Evolutionary conservation across 345 rosid genomes (phyloP).

Genomic region (Punica granatum): DNA sequence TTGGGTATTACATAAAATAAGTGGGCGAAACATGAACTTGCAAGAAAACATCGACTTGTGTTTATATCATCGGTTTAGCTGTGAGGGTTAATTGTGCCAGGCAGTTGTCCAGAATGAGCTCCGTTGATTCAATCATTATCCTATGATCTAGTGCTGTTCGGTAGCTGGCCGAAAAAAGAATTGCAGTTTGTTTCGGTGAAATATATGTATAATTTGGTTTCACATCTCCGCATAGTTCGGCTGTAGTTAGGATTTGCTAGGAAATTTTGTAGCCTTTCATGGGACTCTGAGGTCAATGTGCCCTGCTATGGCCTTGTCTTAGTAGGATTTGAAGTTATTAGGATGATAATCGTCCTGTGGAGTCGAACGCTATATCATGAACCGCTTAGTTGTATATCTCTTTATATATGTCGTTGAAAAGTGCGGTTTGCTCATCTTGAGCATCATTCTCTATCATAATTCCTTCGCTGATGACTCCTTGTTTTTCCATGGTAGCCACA

Average conservation of each 20-base stretch:
- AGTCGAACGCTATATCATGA: conserved; percentile 19
- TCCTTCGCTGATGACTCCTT: no score
- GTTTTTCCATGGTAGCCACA: no score
- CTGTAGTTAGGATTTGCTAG: conserved; percentile 37
- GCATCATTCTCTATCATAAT: neutral
- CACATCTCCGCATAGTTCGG: conserved; percentile 20
- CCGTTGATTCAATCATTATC: conserved; percentile 27
- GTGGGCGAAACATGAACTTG: no score
- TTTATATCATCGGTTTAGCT: no score
- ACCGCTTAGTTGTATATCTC: conserved; percentile 35
- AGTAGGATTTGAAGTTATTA: conserved; percentile 19
- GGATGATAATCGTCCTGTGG: conserved; percentile 22
- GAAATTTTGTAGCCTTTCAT: conserved; percentile 43
- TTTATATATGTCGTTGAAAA: conserved; percentile 28
- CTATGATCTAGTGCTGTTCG: conserved; percentile 5
- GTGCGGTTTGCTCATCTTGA: conserved; percentile 10
- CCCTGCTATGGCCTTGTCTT: conserved; percentile 20
- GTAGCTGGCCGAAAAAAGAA: conserved; percentile 1
- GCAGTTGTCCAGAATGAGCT: conserved; percentile 93
- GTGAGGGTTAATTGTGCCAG: conserved; percentile 89
- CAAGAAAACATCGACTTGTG: no score
- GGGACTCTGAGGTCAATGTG: neutral
- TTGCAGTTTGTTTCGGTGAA: neutral
- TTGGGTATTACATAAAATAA: no score
- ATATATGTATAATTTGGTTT: conserved; percentile 47